Evolutionary conservation across 257 asterid species (phyloP).

Genomic region (Solanum raphanifolium): DNA sequence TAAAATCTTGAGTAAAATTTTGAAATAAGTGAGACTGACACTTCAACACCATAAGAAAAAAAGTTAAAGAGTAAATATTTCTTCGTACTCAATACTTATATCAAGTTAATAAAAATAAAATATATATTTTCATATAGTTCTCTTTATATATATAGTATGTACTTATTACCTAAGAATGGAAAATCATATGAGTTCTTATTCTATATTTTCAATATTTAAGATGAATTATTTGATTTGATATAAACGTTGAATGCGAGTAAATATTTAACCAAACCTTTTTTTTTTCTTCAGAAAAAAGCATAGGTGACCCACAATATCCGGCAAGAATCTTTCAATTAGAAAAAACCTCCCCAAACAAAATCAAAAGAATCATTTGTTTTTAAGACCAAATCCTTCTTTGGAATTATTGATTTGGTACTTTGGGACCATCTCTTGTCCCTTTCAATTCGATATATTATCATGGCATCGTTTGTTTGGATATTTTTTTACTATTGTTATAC

Average conservation of each 20-base stretch:
- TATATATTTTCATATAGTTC: not conserved
- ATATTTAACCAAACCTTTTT: not conserved
- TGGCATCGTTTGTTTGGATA: not conserved
- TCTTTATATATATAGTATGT: no score
- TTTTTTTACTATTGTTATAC: not conserved
- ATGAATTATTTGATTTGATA: not conserved
- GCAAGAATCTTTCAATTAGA: not conserved
- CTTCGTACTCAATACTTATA: not conserved
- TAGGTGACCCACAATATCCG: not conserved
- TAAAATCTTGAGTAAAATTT: not conserved
- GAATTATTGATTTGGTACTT: conserved; percentile 24
- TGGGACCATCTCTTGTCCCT: not conserved
- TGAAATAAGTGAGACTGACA: not conserved
- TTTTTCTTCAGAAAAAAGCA: not conserved
- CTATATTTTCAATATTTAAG: not conserved
- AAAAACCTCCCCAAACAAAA: not conserved
- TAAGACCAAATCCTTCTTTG: conserved; percentile 36
- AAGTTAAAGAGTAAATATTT: not conserved
- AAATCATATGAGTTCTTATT: not conserved
- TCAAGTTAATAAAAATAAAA: not conserved
- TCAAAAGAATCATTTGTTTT: conserved; percentile 5
- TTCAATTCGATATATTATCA: not conserved
- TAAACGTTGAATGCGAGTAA: accelerated
- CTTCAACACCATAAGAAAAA: not conserved
- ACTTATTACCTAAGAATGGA: not conserved